Evolutionary conservation across 768 basidiomycete species (phyloP), one percentile per base, ranked within the genome.

Genomic region (Podaxis sp.): DNA sequence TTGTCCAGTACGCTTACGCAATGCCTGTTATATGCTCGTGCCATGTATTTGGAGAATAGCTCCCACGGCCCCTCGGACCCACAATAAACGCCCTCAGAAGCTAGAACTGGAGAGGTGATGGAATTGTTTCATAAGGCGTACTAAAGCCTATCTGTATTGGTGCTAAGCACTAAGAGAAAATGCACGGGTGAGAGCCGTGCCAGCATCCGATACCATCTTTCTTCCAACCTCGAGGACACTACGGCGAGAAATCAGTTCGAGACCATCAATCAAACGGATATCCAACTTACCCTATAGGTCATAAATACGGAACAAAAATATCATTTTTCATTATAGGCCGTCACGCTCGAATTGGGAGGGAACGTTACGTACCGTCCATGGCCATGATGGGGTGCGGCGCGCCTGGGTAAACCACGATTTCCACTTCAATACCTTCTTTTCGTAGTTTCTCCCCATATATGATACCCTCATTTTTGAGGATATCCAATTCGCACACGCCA

Each of bases 361-460:
- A 48, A 49, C 52, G 52, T 2, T 54, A 72, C 86, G 64, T 64
- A 87, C 86, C 87, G 63, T 89, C 88, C 87, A 90, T 88, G 5
- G 84, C 86, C 82, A 91, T 84, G 48, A 89, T 83, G 0, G 84
- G 88, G 75, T 91, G 89, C 30, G 89, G 90, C 3, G 84, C 87
- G 11, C 80, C 82, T 66, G 82, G 78, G 71, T 91, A 91, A 22
- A 85, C 71, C 68, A 80, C 80, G 0, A 81, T 73, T 50, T 87
- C 81, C 10, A 83, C 83, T 22, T 80, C 72, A 12, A 87, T 81
- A 0, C 87, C 88, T 7, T 77, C 76, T 22, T 73, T 68, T 64
- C 67, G 76, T 70, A 91, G 68, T 70, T 84, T 87, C 66, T 85
- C 76, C 0, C 80, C 87, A 66, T 88, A 91, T 33, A 76, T 78